Evolutionary conservation across 1,139 yeast genomes (phyloP), one percentile per base, ranked within the genome.

Genomic region (Yamadazyma atmosphaerica): DNA sequence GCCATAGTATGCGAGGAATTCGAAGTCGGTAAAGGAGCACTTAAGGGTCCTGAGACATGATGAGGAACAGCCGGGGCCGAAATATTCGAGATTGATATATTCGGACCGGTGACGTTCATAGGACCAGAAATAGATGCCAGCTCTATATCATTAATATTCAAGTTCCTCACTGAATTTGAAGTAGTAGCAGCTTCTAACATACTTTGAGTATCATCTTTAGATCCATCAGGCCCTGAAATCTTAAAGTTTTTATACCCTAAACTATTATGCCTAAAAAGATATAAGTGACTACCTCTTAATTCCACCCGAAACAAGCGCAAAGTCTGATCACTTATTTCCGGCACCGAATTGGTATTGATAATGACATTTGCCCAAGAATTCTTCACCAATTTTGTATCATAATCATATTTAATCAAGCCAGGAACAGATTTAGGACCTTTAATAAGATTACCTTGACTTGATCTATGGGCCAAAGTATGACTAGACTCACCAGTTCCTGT

Each of bases 251-350:
- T 40, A 22, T 32, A 40, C 16, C 36, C 38, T 33, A 44, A 43
- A 22, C 17, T 33, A 10, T 33, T 33, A 12, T 37, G 34, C 51
- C 77, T 81, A 61, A 74, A 82, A 18, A 85, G 55, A 44, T 70
- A 69, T 39, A 85, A 57, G 37, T 71, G 70, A 0, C 86, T 73
- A 7, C 94, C 94, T 49, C 72, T 77, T 45, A 85, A 62, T 54
- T 83, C 89, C 0, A 81, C 85, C 40, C 83, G 68, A 47, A 64
- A 77, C 25, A 83, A 53, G 45, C 72, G 72, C 49, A 74, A 55
- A 27, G 62, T 56, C 16, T 61, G 64, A 32, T 67, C 76, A 38
- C 58, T 55, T 39, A 69, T 69, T 31, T 69, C 72, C 40, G 61
- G 56, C n/a, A 38, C 45, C 8, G 40, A 36, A 12, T 39, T 22